These are phyloP conservation scores for Pythium aquatile DNA, from an alignment of 352 stramenopile species.

Conservation along the genomic window DNA sequence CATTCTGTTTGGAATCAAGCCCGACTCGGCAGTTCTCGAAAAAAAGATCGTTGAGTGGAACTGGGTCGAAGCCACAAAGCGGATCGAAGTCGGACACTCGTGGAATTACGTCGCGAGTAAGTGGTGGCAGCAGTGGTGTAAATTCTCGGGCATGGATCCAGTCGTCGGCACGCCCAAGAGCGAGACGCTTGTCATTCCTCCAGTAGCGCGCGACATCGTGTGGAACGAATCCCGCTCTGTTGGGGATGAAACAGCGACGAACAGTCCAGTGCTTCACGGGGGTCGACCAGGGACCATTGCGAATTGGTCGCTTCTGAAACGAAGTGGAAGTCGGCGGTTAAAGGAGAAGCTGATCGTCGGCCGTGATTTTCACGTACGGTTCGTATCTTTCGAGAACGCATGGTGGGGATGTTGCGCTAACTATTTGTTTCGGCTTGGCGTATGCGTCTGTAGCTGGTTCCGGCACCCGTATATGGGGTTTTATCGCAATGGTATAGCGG, in stretches of 20 bases:
- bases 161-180: constrained; percentile 61
- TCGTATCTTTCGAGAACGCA: background rate
- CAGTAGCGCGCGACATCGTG: constrained; percentile 41
- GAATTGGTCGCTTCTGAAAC: constrained; percentile 77
- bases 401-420: background rate
- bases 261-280: constrained; percentile 15
- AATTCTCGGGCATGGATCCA: constrained; percentile 62
- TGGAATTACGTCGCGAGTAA: constrained; percentile 74
- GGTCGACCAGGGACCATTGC: constrained; percentile 68
- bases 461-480: constrained; percentile 57
- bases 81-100: constrained; percentile 50
- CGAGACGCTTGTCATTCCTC: constrained; percentile 49
- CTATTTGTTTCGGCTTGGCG: background rate
- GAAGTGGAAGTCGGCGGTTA: constrained; percentile 68
- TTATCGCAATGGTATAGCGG: constrained; percentile 81
- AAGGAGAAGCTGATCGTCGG: constrained; percentile 73
- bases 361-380: constrained; percentile 76
- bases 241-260: constrained; percentile 15
- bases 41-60: constrained; percentile 73
- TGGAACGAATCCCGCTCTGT: constrained; percentile 32
- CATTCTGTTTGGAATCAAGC: constrained; percentile 76
- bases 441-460: constrained; percentile 52
- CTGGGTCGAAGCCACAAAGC: constrained; percentile 52
- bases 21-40: constrained; percentile 60
- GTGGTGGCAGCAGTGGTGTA: constrained; percentile 84